These are phyloP conservation scores for Penicillium steckii DNA, from an alignment of 495 filamentous ascomycete species.

Conservation along the genomic window DNA sequence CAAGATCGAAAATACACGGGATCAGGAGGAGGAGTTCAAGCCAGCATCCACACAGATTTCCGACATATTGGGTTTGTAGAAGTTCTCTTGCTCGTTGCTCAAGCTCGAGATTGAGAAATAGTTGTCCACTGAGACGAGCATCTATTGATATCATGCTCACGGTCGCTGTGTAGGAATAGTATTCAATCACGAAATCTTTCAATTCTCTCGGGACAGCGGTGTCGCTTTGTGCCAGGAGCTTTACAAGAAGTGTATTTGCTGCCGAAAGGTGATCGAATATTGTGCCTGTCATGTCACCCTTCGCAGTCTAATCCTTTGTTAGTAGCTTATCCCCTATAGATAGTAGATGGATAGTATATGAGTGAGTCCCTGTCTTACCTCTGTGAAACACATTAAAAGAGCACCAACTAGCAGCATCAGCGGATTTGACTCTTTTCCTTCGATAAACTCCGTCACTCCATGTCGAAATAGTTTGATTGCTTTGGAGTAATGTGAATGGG, in stretches of 20 bases:
- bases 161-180: constrained; percentile 40
- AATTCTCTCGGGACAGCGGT: constrained; percentile 33
- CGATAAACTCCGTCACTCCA: constrained; percentile 35
- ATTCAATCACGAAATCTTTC: constrained; percentile 40
- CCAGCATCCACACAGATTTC: constrained; percentile 40
- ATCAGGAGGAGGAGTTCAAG: constrained; percentile 34
- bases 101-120: constrained; percentile 37
- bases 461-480: constrained; percentile 33
- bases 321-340: background rate
- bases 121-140: constrained; percentile 31
- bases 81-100: constrained; percentile 34
- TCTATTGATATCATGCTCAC: constrained; percentile 46
- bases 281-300: constrained; percentile 40
- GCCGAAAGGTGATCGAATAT: constrained; percentile 39
- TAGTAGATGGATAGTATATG: background rate
- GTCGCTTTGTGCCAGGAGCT: constrained; percentile 32
- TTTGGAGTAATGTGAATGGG: constrained; percentile 36
- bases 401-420: constrained; percentile 37
- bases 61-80: constrained; percentile 29
- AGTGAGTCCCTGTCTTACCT: constrained; percentile 17
- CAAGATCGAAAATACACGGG: constrained; percentile 40
- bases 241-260: constrained; percentile 31
- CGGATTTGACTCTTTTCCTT: constrained; percentile 37
- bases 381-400: constrained; percentile 40
- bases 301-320: constrained; percentile 26